Percentiles rank a stretch among this genome's conserved stretches.
Evolutionary conservation across 2,329 filamentous ascomycete genomes (phyloP).

Genomic region (Fusarium secorum): DNA sequence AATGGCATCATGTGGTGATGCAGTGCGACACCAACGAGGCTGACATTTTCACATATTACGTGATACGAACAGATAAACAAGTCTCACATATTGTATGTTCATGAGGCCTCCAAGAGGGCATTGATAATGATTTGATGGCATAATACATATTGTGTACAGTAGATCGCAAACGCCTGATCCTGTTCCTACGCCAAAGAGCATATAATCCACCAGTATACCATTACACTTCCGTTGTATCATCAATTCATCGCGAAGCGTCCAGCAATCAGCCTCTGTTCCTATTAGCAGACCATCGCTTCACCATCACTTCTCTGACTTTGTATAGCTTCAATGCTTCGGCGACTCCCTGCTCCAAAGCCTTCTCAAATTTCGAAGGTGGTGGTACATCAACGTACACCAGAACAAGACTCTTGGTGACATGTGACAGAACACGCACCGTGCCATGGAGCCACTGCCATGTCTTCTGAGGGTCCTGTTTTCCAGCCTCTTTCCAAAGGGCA

Average conservation of each 20-base stretch:
- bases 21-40: not conserved
- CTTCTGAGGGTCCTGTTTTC: slow-evolving; percentile 57
- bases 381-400: slow-evolving; percentile 93
- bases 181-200: not conserved
- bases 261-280: slow-evolving; percentile 59
- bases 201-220: not conserved
- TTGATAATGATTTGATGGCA: not conserved
- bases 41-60: not conserved
- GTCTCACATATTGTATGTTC: not conserved
- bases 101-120: not conserved
- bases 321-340: slow-evolving; percentile 72
- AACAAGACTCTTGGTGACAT: slow-evolving; percentile 89
- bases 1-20: slow-evolving; percentile 6
- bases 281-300: slow-evolving; percentile 86
- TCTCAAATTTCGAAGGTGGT: slow-evolving; percentile 62
- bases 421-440: slow-evolving; percentile 85
- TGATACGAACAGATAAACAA: not conserved
- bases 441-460: slow-evolving; percentile 88
- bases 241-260: not conserved
- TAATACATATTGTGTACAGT: slow-evolving; percentile 16
- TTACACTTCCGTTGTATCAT: not conserved
- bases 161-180: slow-evolving; percentile 20
- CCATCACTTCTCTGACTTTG: slow-evolving; percentile 78
- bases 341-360: slow-evolving; percentile 62
- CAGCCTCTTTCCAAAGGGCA: slow-evolving; percentile 71